A percentile compares a stretch with the other conserved stretches of the same genome.
phyloP scores from a whole-genome alignment of 805 yeast genomes.

The Kuraishia piskuri region DNA sequence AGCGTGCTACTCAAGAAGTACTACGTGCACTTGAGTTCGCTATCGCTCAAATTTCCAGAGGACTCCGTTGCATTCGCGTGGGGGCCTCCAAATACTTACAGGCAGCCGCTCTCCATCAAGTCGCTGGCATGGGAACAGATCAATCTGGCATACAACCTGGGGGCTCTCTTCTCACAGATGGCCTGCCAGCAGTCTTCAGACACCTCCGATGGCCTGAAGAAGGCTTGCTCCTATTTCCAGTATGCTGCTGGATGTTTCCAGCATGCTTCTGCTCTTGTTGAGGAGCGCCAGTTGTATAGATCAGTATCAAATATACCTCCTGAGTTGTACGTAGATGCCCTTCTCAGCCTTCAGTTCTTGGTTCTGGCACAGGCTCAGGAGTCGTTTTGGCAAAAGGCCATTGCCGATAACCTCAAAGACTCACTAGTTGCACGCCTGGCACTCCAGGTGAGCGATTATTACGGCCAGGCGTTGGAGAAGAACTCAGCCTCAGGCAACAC shows the following conservation, averaged over 20 bases:
- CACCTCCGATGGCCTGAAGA: slow-evolving; percentile 48
- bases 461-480: slow-evolving; percentile 18
- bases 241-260: slow-evolving; percentile 62
- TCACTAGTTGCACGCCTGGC: slow-evolving; percentile 58
- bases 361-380: slow-evolving; percentile 87
- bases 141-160: slow-evolving; percentile 64
- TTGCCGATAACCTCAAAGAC: slow-evolving; percentile 40
- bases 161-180: slow-evolving; percentile 48
- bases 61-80: slow-evolving; percentile 59
- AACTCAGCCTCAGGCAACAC: slow-evolving; percentile 30
- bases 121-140: slow-evolving; percentile 53
- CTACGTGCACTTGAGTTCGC: slow-evolving; percentile 31
- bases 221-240: slow-evolving; percentile 59
- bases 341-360: slow-evolving; percentile 40
- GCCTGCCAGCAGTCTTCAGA: slow-evolving; percentile 38
- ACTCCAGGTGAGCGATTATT: slow-evolving; percentile 50
- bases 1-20: slow-evolving; percentile 34
- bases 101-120: slow-evolving; percentile 35
- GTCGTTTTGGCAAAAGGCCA: slow-evolving; percentile 71
- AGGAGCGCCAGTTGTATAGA: slow-evolving; percentile 1
- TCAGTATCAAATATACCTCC: slow-evolving; percentile 8
- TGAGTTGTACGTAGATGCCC: slow-evolving; percentile 12
- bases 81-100: slow-evolving; percentile 60
- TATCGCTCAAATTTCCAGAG: slow-evolving; percentile 53
- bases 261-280: slow-evolving; percentile 14